Percentiles rank a stretch among this genome's conserved stretches.
Conservation (phyloP, 2,329 filamentous ascomycete genomes). For the Alternaria sp. region DNA sequence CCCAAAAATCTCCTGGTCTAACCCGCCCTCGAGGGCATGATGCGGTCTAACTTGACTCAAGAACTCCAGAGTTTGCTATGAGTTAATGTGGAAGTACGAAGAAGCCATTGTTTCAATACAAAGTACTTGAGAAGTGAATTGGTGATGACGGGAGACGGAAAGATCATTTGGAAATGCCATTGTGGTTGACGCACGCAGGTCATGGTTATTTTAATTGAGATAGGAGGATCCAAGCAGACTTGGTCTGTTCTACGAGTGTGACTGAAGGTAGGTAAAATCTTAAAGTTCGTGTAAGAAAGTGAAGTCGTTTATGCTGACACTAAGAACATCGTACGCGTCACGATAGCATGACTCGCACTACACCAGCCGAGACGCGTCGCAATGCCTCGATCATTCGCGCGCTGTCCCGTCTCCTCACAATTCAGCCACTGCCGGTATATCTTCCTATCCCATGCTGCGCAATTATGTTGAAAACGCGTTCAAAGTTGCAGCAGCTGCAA, state of each 20-base stretch:
- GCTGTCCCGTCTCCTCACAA: background rate
- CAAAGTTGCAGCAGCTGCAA: background rate
- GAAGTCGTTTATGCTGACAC: background rate
- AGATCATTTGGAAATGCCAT: background rate
- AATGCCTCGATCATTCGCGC: background rate
- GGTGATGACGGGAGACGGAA: background rate
- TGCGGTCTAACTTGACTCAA: too few species aligned
- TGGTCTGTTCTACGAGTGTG: background rate
- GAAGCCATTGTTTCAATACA: background rate
- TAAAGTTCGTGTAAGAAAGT: background rate
- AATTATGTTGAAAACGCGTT: background rate
- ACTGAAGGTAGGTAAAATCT: background rate
- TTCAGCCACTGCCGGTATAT: background rate
- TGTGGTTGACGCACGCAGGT: background rate
- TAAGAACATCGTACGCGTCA: background rate
- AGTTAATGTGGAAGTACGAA: background rate
- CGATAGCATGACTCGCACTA: slow-evolving; percentile 8
- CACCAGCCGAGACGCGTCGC: slow-evolving; percentile 2
- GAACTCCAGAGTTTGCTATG: background rate
- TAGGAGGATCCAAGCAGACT: background rate
- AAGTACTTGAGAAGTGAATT: background rate
- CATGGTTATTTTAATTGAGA: background rate
- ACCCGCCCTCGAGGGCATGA: background rate
- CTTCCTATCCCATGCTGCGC: background rate
- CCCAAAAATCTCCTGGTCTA: background rate